phyloP scores from a whole-genome alignment of 2,329 filamentous ascomycete genomes.

The Cladophialophora psammophila region DNA sequence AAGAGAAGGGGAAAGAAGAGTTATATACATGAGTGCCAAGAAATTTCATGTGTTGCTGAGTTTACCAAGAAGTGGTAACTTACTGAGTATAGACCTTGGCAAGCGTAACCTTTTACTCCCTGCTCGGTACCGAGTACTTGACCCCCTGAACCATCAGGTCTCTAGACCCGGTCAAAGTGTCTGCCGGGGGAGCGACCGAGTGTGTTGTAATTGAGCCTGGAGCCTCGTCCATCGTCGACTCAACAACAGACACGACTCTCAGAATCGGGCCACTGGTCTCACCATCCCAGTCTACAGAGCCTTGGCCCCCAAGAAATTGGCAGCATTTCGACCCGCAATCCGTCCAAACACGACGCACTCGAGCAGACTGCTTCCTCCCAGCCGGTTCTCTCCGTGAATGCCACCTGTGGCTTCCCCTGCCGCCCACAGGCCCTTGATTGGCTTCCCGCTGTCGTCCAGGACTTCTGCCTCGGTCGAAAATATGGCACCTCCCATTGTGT shows the following conservation, averaged over 20 bases:
- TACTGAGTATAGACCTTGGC: too few relatives aligned
- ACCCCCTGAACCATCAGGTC: too few relatives aligned
- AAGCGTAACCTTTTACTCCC: too few relatives aligned
- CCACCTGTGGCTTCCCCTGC: constrained; percentile 71
- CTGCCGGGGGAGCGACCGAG: neutral
- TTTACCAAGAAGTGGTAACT: too few relatives aligned
- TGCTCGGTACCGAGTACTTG: too few relatives aligned
- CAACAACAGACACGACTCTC: neutral
- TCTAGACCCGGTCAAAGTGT: too few relatives aligned
- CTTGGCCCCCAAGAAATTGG: constrained; percentile 38
- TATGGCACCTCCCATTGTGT: constrained; percentile 70
- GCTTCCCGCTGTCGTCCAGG: constrained; percentile 51
- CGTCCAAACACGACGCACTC: constrained; percentile 71
- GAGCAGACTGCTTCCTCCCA: constrained; percentile 67
- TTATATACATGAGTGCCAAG: too few relatives aligned
- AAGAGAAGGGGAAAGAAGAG: too few relatives aligned
- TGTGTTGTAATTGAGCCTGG: neutral
- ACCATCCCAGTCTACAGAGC: neutral
- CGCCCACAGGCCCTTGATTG: constrained; percentile 66
- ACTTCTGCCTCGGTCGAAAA: constrained; percentile 64
- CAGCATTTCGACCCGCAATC: constrained; percentile 62
- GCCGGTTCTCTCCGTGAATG: constrained; percentile 67
- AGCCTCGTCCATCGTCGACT: neutral
- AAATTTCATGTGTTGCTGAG: too few relatives aligned
- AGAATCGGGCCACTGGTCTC: neutral